Conservation (phyloP, 2,329 filamentous ascomycete genomes). For the Trichoderma pleuroti region DNA sequence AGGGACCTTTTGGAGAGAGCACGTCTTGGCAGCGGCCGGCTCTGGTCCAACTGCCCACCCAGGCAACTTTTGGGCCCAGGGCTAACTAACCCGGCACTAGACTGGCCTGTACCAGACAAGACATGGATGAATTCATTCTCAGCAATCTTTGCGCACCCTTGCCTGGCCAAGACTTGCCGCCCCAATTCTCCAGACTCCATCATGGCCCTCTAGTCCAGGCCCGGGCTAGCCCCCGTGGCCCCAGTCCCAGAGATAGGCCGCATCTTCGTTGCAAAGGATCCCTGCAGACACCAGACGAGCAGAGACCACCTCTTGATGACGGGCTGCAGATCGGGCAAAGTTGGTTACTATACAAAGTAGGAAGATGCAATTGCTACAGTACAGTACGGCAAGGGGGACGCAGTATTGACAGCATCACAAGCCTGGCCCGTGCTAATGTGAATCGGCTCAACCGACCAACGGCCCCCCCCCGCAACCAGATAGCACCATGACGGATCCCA, state of each 20-base stretch:
- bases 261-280: constrained; percentile 16
- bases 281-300: constrained; percentile 2
- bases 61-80: no score
- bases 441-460: neutral
- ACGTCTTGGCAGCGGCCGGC: constrained; percentile 11
- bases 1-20: constrained; percentile 4
- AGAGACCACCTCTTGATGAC: neutral
- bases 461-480: neutral
- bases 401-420: neutral
- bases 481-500: neutral
- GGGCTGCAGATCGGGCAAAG: neutral
- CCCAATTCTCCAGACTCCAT: constrained; percentile 4
- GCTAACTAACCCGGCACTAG: no score
- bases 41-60: no score
- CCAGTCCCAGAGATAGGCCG: neutral
- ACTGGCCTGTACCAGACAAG: no score
- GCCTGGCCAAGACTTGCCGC: neutral
- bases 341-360: neutral
- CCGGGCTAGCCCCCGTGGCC: neutral
- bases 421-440: neutral
- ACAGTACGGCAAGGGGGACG: neutral
- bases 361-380: neutral
- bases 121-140: no score
- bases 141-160: neutral
- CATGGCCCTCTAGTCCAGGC: neutral